phyloP scores from a whole-genome alignment of 345 rosid species.

The Isatis tinctoria region DNA sequence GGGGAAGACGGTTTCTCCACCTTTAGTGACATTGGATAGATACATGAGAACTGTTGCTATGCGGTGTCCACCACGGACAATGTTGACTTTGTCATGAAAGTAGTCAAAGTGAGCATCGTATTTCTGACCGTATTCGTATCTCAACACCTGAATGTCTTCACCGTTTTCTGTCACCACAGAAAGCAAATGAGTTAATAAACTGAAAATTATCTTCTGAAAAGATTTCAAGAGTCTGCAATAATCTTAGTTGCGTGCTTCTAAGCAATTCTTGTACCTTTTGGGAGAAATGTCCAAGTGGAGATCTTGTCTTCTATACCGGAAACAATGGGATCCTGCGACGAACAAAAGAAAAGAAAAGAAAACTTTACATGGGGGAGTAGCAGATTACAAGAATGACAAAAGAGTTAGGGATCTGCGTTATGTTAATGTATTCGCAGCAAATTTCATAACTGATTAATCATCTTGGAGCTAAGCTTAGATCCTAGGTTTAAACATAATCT shows the following conservation, averaged over 20 bases:
- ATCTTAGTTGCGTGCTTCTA: not conserved
- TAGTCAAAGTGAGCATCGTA: slow-evolving; percentile 93
- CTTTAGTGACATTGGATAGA: slow-evolving; percentile 79
- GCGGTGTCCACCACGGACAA: slow-evolving; percentile 93
- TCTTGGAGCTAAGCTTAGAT: too few relatives aligned
- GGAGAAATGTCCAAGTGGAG: slow-evolving; percentile 93
- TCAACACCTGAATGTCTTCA: slow-evolving; percentile 88
- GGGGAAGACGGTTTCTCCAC: slow-evolving; percentile 66
- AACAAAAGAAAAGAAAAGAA: not conserved
- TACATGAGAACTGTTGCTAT: slow-evolving; percentile 86
- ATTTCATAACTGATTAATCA: too few relatives aligned
- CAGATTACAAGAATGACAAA: not conserved
- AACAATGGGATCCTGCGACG: slow-evolving; percentile 73
- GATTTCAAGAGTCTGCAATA: not conserved
- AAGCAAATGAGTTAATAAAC: not conserved
- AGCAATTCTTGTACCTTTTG: slow-evolving; percentile 53
- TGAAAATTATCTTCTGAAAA: not conserved
- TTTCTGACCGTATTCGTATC: slow-evolving; percentile 88
- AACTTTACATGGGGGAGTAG: not conserved
- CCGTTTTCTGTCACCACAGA: slow-evolving; percentile 63
- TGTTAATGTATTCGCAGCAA: not conserved
- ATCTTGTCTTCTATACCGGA: slow-evolving; percentile 92
- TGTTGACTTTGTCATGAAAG: slow-evolving; percentile 84
- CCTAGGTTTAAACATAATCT: too few relatives aligned
- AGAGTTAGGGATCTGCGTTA: not conserved